Evolutionary conservation across 495 filamentous ascomycete species (phyloP).

Genomic region (Aspergillus panamensis): DNA sequence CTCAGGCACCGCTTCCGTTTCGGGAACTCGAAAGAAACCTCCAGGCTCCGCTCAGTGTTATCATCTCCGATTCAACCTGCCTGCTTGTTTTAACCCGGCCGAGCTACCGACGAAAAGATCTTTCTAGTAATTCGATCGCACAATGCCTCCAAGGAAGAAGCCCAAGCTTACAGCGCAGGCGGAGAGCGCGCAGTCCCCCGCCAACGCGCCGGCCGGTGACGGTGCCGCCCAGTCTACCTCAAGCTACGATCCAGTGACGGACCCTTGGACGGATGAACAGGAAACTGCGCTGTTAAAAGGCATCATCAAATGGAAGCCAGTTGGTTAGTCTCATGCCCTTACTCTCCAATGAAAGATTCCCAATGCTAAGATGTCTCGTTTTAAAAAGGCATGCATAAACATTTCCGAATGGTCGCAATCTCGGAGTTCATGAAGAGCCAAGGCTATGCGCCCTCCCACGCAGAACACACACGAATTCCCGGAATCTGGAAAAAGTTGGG

Average conservation of each 20-base stretch:
- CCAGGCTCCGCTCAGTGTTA: background rate
- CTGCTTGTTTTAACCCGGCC: background rate
- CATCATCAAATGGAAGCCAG: constrained; percentile 88
- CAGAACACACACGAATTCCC: constrained; percentile 78
- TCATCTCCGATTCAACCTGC: background rate
- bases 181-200: constrained; percentile 36
- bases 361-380: constrained; percentile 4
- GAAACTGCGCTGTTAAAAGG: constrained; percentile 87
- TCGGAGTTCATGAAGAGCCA: constrained; percentile 81
- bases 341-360: background rate
- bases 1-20: constrained; percentile 32
- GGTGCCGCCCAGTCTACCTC: constrained; percentile 31
- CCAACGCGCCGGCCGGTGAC: constrained; percentile 35
- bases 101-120: background rate
- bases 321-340: constrained; percentile 54
- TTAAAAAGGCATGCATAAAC: constrained; percentile 82
- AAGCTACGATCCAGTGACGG: constrained; percentile 51
- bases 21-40: constrained; percentile 16
- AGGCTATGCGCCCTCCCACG: constrained; percentile 64
- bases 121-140: background rate
- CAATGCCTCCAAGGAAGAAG: constrained; percentile 77
- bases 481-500: constrained; percentile 88
- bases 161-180: constrained; percentile 40
- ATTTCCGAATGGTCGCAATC: constrained; percentile 92
- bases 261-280: constrained; percentile 94